Percentiles rank a stretch among this genome's conserved stretches.
These are phyloP conservation scores for Babesia gibsoni DNA, from an alignment of 169 alveolate species.

Conservation along the genomic window DNA sequence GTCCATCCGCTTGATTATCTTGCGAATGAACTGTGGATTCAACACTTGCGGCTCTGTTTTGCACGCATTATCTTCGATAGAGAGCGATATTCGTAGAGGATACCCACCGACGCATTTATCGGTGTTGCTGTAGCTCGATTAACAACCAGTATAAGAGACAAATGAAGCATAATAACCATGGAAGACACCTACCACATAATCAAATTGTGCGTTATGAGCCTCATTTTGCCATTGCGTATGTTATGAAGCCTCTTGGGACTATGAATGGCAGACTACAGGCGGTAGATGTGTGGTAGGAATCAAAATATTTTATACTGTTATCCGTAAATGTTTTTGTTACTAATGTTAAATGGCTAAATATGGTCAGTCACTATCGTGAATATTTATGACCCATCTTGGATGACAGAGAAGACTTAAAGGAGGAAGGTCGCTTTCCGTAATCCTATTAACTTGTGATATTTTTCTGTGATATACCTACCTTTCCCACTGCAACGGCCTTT, in stretches of 20 bases:
- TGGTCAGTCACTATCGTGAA: constrained; percentile 16
- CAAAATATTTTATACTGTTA: no score
- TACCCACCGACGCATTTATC: constrained; percentile 69
- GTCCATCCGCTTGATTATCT: constrained; percentile 71
- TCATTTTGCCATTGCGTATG: no score
- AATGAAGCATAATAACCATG: neutral
- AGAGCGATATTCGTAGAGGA: constrained; percentile 59
- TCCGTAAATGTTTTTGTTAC: no score
- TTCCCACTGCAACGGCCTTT: constrained; percentile 74
- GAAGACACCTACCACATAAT: constrained; percentile 69
- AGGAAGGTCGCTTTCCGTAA: constrained; percentile 73
- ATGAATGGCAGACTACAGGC: no score
- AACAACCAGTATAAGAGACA: neutral
- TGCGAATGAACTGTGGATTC: constrained; percentile 69
- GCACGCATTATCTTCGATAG: constrained; percentile 51
- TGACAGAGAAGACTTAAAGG: constrained; percentile 73
- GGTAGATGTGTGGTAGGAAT: no score
- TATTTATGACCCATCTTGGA: constrained; percentile 62
- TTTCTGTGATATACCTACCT: constrained; percentile 17
- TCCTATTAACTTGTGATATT: constrained; percentile 25
- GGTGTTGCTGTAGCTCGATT: constrained; percentile 60
- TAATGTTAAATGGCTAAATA: no score
- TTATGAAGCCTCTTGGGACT: no score
- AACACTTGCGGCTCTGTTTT: constrained; percentile 67
- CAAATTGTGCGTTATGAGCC: constrained; percentile 76